Percentiles rank a stretch among this genome's conserved stretches.
Evolutionary conservation across 495 filamentous ascomycete genomes (phyloP).

Genomic region (Daldinia grandis): DNA sequence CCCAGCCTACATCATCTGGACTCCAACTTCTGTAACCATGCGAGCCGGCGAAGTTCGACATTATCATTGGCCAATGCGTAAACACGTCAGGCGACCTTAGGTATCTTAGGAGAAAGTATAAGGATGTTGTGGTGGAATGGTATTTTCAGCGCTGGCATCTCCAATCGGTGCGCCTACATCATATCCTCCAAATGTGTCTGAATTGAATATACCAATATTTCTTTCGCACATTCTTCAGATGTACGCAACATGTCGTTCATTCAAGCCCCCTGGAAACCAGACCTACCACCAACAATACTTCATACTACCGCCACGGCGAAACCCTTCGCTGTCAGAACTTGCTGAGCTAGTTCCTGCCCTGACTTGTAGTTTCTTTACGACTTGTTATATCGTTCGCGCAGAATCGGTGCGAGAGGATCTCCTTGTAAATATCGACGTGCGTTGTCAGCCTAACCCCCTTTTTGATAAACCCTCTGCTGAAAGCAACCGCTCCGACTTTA

Average conservation of each 20-base stretch:
- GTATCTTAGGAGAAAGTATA: not conserved
- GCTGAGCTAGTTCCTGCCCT: conserved; percentile 32
- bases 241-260: conserved; percentile 20
- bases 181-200: conserved; percentile 2
- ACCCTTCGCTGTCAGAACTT: conserved; percentile 23
- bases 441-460: not conserved
- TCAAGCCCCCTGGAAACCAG: conserved; percentile 14
- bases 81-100: not conserved
- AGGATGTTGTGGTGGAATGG: not conserved
- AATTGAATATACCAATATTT: conserved; percentile 19
- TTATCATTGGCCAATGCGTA: not conserved
- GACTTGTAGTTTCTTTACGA: conserved; percentile 36
- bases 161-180: not conserved
- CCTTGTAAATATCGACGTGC: conserved; percentile 21
- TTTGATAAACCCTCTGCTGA: conserved; percentile 8
- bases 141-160: not conserved
- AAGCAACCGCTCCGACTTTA: conserved; percentile 3
- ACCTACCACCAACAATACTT: conserved; percentile 18
- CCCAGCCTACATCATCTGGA: not conserved
- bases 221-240: conserved; percentile 20
- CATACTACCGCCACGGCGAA: not conserved
- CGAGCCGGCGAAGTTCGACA: not conserved
- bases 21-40: not conserved
- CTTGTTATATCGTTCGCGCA: conserved; percentile 27
- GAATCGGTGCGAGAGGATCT: conserved; percentile 16